Percentiles rank a stretch among this genome's conserved stretches.
Conservation (phyloP, 768 basidiomycete species). For the Candolleomyces efflorescens region DNA sequence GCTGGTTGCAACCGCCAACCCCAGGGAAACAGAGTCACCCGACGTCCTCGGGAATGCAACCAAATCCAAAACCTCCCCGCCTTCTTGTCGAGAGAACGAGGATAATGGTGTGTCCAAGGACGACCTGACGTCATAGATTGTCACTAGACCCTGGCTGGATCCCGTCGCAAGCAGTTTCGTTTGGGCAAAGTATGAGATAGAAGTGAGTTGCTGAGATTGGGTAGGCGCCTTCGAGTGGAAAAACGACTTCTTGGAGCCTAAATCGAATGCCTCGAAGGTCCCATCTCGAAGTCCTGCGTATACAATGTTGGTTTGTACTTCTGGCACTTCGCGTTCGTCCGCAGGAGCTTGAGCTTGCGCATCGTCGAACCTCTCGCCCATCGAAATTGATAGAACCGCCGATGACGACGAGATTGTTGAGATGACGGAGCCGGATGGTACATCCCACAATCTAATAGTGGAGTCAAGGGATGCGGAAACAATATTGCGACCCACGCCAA, state of each 20-base stretch:
- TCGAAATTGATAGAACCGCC: conserved; percentile 38
- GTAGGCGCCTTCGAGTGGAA: conserved; percentile 20
- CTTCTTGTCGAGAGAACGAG: conserved; percentile 39
- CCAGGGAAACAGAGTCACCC: conserved; percentile 19
- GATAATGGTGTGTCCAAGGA: conserved; percentile 32
- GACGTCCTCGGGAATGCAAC: conserved; percentile 18
- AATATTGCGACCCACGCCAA: conserved; percentile 63
- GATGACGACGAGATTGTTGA: conserved; percentile 37
- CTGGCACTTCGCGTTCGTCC: conserved; percentile 39
- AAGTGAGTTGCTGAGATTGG: conserved; percentile 26
- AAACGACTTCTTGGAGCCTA: conserved; percentile 33
- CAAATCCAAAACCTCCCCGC: conserved; percentile 46
- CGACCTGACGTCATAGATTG: conserved; percentile 51
- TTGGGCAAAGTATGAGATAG: conserved; percentile 40
- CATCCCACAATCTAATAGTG: conserved; percentile 70
- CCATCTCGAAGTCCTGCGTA: conserved; percentile 56
- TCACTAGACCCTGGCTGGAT: conserved; percentile 48
- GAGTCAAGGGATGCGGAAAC: conserved; percentile 67
- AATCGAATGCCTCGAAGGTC: conserved; percentile 51
- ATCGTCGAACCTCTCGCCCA: conserved; percentile 34
- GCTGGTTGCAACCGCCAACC: conserved; percentile 45
- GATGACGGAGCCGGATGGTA: conserved; percentile 48
- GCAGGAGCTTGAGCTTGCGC: conserved; percentile 18
- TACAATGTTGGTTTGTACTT: conserved; percentile 42
- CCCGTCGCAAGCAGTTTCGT: conserved; percentile 55